Base-by-base conservation (phyloP, 345 rosid genomes). In the Populus tremula region DNA sequence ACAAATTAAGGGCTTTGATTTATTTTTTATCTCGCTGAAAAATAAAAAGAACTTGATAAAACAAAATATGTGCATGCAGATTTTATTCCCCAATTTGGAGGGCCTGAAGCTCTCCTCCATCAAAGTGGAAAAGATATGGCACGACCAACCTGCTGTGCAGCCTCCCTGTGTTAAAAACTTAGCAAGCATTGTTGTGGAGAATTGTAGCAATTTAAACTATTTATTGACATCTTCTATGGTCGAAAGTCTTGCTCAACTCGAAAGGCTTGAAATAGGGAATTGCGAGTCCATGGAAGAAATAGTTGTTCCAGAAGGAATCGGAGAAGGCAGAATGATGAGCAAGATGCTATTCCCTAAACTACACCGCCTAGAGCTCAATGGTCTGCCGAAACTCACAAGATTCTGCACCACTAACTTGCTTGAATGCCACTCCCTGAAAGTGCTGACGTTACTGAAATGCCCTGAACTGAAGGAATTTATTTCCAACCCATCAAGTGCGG, bases 331-430 rank as follows among this genome's bases (percentile, higher is more conserved):
- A 29, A 29, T 29, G 31, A 29, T n/a, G n/a, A n/a, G n/a, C n/a
- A n/a, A n/a, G 75, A 79, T 72, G 17, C 5, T 36, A 14, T 77
- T 81, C 49, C 70, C 45, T 8, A 64, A 33, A 50, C 71, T 81
- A 27, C 17, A 41, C 2, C 10, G 10, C 43, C 17, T 77, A 10
- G 21, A 2, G 71, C 64, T 81, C 11, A 36, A 33, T 13, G 33
- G 36, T 27, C 80, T 81, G 35, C 23, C 25, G 8, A 72, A 38
- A 7, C 39, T 77, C 45, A 38, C 11, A 18, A 35, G 62, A 36
- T 76, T 81, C 61, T 72, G 69, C 41, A 1, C 36, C 0, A 43
- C 25, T 5, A 9, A 72, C 53, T 35, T 47, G 1, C 33, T 81
- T 41, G 71, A 76, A 41, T 72, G 70, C 20, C 69, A 31, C 5